Evolutionary conservation across 805 yeast species (phyloP).

Genomic region (Candida montana): DNA sequence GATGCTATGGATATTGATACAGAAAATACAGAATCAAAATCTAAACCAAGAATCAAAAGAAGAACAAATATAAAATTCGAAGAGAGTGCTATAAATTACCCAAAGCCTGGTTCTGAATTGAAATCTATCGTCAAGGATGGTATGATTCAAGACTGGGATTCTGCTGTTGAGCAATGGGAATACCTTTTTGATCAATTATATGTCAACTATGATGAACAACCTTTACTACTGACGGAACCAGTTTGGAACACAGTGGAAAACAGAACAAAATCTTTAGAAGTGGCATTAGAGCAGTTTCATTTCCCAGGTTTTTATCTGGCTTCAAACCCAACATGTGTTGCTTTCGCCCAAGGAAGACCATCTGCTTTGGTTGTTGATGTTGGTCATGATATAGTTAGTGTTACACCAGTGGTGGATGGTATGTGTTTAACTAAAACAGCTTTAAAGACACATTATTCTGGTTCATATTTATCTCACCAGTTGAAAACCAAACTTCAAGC

Average conservation of each 20-base stretch:
- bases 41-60: conserved; percentile 12
- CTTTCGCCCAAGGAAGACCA: conserved; percentile 86
- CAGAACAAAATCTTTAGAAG: conserved; percentile 65
- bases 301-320: conserved; percentile 81
- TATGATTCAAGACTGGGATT: conserved; percentile 78
- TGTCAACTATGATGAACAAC: conserved; percentile 59
- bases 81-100: conserved; percentile 42
- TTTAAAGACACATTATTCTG: conserved; percentile 69
- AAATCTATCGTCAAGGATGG: conserved; percentile 58
- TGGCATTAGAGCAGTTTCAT: conserved; percentile 58
- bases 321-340: conserved; percentile 79
- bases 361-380: conserved; percentile 81
- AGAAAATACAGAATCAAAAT: conserved; percentile 12
- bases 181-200: conserved; percentile 50
- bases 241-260: conserved; percentile 72
- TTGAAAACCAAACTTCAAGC: conserved; percentile 36
- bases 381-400: conserved; percentile 74
- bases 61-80: conserved; percentile 27
- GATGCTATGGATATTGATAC: conserved; percentile 23
- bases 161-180: conserved; percentile 68
- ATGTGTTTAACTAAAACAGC: conserved; percentile 66
- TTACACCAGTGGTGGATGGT: conserved; percentile 81
- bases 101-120: conserved; percentile 47
- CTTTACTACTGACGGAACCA: conserved; percentile 80
- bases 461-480: conserved; percentile 57